These are phyloP conservation scores for Cyathus striatus DNA, from an alignment of 768 basidiomycete species.

Conservation along the genomic window DNA sequence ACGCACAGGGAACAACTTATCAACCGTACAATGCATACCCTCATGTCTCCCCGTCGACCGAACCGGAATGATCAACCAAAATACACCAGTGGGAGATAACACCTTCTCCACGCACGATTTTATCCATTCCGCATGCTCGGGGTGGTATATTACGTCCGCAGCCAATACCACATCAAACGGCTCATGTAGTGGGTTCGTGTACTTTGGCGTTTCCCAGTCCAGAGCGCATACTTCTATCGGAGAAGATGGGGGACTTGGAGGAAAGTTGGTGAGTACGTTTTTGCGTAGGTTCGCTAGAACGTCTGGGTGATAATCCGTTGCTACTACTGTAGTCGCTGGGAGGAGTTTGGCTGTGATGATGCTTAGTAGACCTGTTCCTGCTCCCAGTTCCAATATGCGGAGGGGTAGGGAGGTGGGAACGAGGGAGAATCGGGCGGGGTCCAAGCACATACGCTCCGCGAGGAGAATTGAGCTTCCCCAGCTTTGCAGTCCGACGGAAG, in stretches of 20 bases:
- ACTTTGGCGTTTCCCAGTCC: slow-evolving; percentile 58
- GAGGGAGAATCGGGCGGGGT: slow-evolving; percentile 36
- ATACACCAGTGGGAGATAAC: slow-evolving; percentile 44
- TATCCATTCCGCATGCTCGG: slow-evolving; percentile 67
- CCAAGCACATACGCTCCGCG: slow-evolving; percentile 52
- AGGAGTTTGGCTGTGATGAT: slow-evolving; percentile 50
- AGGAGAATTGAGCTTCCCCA: slow-evolving; percentile 79
- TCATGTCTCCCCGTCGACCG: slow-evolving; percentile 62
- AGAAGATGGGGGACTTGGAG: slow-evolving; percentile 7
- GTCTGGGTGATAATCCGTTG: slow-evolving; percentile 77
- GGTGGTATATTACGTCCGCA: slow-evolving; percentile 77
- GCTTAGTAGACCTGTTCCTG: slow-evolving; percentile 81
- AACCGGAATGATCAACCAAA: slow-evolving; percentile 72
- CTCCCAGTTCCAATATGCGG: slow-evolving; percentile 74
- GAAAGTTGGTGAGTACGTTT: slow-evolving; percentile 56
- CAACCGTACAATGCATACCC: slow-evolving; percentile 52
- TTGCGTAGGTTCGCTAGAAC: slow-evolving; percentile 62
- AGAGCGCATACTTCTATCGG: slow-evolving; percentile 43
- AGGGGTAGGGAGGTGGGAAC: slow-evolving; percentile 15
- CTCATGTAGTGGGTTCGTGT: slow-evolving; percentile 24
- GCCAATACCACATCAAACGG: slow-evolving; percentile 70
- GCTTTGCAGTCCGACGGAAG: slow-evolving; percentile 78
- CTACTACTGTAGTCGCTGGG: slow-evolving; percentile 35
- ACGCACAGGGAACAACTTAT: slow-evolving; percentile 41
- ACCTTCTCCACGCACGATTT: slow-evolving; percentile 50